Evolutionary conservation across 164 flowering plant genomes (phyloP), one percentile per base, ranked within the genome.

Genomic region (Umbellularia californica): DNA sequence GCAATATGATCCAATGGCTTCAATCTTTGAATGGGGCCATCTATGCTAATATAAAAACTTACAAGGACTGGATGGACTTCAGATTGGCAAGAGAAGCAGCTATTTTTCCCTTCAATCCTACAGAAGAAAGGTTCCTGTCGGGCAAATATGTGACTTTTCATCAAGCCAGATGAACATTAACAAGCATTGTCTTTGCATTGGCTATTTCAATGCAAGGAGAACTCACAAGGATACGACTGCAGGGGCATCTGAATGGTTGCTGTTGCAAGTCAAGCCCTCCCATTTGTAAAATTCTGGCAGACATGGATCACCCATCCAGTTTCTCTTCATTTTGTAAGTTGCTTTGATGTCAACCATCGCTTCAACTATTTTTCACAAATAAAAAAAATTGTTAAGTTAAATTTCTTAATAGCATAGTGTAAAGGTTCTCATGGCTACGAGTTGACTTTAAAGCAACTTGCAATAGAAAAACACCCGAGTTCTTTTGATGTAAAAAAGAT

Each of bases 291-390:
- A 62, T 22, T 50, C 24, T 1, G 91, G 91, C 1, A 33, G 60
- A 70, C 91, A 88, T 50, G 91, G 91, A 82, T 88, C 90, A 27
- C 88, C 89, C 68, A 81, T 78, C 90, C 89, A 87, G 74, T 84
- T 78, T 70, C 69, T 83, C 9, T 47, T 78, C 30, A 84, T 25
- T 28, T 52, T 65, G 64, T 84, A 87, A 12, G 11, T 24, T 5
- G 50, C 4, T 77, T 82, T 87, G 70, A 85, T 78, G 50, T 69
- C 77, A 69, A 20, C 72, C 47, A 88, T 77, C 2, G 87, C 86
- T 7, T 77, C 77, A 78, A 82, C 88, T 87, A 69, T 6, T 12
- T 25, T 13, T 14, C 60, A 15, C 60, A 55, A 55, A 55, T 14
- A 10, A 19, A 19, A 30, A 4, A 30, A 30, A 27, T 0, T 27